Evolutionary conservation across 306 rosid genomes (phyloP), one percentile per base, ranked within the genome.

Genomic region (Malus domestica): DNA sequence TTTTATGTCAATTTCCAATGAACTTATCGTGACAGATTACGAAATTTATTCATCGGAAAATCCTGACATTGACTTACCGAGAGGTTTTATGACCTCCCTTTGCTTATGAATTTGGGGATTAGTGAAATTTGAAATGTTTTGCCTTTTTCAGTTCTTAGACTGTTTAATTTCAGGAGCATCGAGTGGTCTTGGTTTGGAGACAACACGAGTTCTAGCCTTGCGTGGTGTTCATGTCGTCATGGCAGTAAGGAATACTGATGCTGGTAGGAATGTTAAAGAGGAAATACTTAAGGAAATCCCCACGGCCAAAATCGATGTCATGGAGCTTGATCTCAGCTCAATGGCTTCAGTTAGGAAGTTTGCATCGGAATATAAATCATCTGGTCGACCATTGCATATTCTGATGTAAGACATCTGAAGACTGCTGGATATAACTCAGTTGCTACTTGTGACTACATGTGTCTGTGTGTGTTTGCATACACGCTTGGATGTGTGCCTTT

Each of bases 161-260:
- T 22, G 19, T 35, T 71, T 62, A 52, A 69, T 86, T 81, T 81
- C 81, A 93, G 98, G 98, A 49, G 94, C 96, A 75, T 83, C 96
- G 11, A 93, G 94, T 82, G 96, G 98, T 63, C 87, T 93, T 68
- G 97, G 97, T 62, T 61, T 76, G 74, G 94, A 93, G 67, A 90
- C 96, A 14, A 84, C 91, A 33, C 88, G 91, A 27, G 85, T 93
- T 85, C 86, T 93, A 65, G 91, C 94, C 13, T 30, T 85, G 85
- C 91, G 89, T 6, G 86, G 94, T 77, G 96, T 90, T 68, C 91
- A 87, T 88, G 93, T 90, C 67, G 81, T 86, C 72, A 90, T 90
- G 98, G 98, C 96, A 5, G 96, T 90, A 11, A 89, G 98, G 88
- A 90, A 86, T 81, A 80, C 82, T 42, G 84, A 82, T 12, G 77